Conservation (phyloP, 78 protist species). For the Dictyostelium brefeldianum region DNA sequence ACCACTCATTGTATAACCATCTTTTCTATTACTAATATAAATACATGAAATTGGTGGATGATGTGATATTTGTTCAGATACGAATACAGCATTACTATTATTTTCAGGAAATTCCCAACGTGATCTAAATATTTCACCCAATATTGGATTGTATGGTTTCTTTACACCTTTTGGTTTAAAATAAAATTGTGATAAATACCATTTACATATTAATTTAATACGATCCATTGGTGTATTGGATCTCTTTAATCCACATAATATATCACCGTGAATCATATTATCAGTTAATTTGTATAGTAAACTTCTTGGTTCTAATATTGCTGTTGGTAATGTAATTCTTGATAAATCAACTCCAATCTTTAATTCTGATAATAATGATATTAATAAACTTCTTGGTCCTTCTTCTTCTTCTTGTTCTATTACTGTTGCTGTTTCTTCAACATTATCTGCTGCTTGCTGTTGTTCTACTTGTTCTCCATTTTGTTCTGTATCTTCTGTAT, state of each 20-base stretch:
- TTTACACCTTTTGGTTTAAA: constrained; percentile 90
- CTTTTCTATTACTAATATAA: constrained; percentile 81
- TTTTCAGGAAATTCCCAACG: constrained; percentile 60
- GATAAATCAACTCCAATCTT: constrained; percentile 93
- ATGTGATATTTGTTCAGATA: constrained; percentile 94
- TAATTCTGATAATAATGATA: constrained; percentile 77
- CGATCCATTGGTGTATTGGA: constrained; percentile 86
- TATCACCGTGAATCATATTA: constrained; percentile 76
- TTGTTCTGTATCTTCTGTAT: too few relatives aligned
- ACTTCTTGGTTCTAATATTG: constrained; percentile 96
- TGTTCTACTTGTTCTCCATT: constrained; percentile 11
- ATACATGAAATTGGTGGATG: constrained; percentile 97
- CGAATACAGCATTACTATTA: constrained; percentile 23
- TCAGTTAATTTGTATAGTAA: constrained; percentile 89
- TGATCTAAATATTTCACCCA: constrained; percentile 94
- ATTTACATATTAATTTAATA: constrained; percentile 76
- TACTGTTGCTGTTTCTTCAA: not conserved
- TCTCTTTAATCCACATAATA: constrained; percentile 9
- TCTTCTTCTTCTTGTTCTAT: constrained; percentile 49
- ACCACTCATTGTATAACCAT: constrained; percentile 87
- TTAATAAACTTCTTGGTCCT: constrained; percentile 62
- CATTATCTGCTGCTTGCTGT: not conserved
- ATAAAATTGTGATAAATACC: constrained; percentile 95
- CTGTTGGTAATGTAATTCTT: constrained; percentile 93
- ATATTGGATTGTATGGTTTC: constrained; percentile 97